Percentiles rank a stretch among this genome's conserved stretches.
Evolutionary conservation across 1,139 yeast species (phyloP).

Genomic region (Spathaspora sp.): DNA sequence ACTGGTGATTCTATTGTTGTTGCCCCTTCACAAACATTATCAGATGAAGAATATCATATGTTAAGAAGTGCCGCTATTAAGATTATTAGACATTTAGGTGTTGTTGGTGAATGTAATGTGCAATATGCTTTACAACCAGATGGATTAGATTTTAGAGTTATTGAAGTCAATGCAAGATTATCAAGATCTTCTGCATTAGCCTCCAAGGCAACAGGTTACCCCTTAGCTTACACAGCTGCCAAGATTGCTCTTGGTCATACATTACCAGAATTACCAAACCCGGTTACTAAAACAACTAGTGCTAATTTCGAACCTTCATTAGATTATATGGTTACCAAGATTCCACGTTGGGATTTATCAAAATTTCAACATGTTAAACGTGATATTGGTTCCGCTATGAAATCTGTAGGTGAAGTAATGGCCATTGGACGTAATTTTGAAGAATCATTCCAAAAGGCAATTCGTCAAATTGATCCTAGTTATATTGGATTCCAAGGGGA

Average conservation of each 20-base stretch:
- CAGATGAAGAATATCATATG: conserved; percentile 98
- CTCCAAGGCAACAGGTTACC: conserved; percentile 98
- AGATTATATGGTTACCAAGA: conserved; percentile 95
- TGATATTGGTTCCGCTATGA: conserved; percentile 94
- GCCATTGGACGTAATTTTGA: conserved; percentile 97
- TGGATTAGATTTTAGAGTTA: conserved; percentile 92
- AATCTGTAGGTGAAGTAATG: conserved; percentile 99
- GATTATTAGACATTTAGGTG: conserved; percentile 96
- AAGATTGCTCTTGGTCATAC: conserved; percentile 92
- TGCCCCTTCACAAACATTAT: conserved; percentile 96
- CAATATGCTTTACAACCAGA: conserved; percentile 96
- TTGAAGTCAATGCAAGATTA: conserved; percentile 95
- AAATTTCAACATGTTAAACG: conserved; percentile 94
- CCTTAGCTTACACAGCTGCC: conserved; percentile 98
- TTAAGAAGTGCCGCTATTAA: conserved; percentile 96
- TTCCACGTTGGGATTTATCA: conserved; percentile 97
- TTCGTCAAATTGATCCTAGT: conserved; percentile 93
- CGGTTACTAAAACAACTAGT: conserved; percentile 92
- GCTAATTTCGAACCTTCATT: conserved; percentile 97
- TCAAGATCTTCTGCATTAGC: conserved; percentile 98
- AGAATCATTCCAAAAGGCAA: conserved; percentile 97
- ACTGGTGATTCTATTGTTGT: conserved; percentile 99
- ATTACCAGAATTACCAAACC: conserved; percentile 91
- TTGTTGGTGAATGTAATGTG: conserved; percentile 98
- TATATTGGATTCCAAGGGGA: conserved; percentile 92